These are phyloP conservation scores for Cercospora brassicicola DNA, from an alignment of 2,329 filamentous ascomycete genomes.

Conservation along the genomic window DNA sequence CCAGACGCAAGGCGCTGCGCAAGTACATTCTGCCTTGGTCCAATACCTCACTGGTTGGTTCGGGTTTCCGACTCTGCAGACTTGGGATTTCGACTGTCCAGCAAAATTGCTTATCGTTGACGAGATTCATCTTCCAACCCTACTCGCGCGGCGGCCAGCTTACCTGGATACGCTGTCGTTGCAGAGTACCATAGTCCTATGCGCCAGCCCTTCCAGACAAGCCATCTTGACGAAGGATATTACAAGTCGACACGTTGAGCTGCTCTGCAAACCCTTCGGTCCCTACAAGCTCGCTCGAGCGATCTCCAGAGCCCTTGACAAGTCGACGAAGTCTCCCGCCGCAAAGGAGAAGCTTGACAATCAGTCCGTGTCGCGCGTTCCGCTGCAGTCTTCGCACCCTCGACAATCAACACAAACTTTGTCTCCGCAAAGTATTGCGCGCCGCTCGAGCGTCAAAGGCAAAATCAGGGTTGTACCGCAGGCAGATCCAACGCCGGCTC, in stretches of 20 bases:
- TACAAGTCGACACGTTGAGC: constrained; percentile 23
- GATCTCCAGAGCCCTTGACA: constrained; percentile 21
- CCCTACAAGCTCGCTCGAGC: constrained; percentile 27
- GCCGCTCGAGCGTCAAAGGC: background rate
- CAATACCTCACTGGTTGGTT: constrained; percentile 30
- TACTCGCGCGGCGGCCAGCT: constrained; percentile 21
- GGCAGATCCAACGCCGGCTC: background rate
- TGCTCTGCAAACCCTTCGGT: constrained; percentile 27
- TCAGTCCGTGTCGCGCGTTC: background rate
- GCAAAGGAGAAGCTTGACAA: background rate
- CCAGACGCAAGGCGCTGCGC: constrained; percentile 25
- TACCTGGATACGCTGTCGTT: constrained; percentile 20
- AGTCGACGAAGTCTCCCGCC: background rate
- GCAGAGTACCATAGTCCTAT: constrained; percentile 38
- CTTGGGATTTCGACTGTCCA: constrained; percentile 27
- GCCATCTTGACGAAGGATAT: constrained; percentile 27
- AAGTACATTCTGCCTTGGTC: constrained; percentile 26
- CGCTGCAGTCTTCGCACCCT: background rate
- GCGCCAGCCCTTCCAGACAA: constrained; percentile 36
- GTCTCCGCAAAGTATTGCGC: background rate
- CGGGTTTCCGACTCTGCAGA: constrained; percentile 27
- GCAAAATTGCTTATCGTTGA: constrained; percentile 29
- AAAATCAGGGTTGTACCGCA: no score
- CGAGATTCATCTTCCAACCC: constrained; percentile 29
- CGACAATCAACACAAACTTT: background rate